A percentile compares a stretch with the other conserved stretches of the same genome.
Evolutionary conservation across 345 rosid species (phyloP).

Genomic region (Rhizophora apiculata): DNA sequence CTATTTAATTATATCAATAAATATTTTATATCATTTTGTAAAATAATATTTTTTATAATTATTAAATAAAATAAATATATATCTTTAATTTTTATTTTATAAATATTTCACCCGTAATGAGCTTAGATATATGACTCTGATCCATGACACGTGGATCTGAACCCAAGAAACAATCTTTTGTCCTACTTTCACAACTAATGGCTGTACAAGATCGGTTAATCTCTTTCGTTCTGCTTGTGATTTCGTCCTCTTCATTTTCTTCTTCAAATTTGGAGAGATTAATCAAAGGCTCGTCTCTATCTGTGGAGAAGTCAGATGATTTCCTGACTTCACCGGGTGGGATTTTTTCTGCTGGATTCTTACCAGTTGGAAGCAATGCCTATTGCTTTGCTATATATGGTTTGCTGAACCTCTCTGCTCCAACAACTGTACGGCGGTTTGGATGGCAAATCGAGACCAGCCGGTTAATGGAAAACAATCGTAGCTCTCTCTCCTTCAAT

Average conservation of each 20-base stretch:
- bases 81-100: no score
- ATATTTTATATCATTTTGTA: no score
- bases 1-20: no score
- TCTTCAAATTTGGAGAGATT: not conserved
- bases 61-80: no score
- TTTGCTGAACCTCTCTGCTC: slow-evolving; percentile 5
- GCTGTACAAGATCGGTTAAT: not conserved
- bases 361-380: slow-evolving; percentile 22
- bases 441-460: slow-evolving; percentile 19
- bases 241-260: not conserved
- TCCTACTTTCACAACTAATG: not conserved
- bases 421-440: slow-evolving; percentile 10
- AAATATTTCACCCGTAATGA: no score
- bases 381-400: slow-evolving; percentile 27
- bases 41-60: no score
- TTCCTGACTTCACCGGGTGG: slow-evolving; percentile 14
- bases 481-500: not conserved
- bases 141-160: no score
- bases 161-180: no score
- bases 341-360: slow-evolving; percentile 24
- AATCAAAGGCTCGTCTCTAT: not conserved
- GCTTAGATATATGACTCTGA: no score
- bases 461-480: slow-evolving; percentile 16
- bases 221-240: not conserved
- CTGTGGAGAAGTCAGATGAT: slow-evolving; percentile 14